Base-by-base conservation (phyloP, 768 basidiomycete species). In the Suillus lakei region DNA sequence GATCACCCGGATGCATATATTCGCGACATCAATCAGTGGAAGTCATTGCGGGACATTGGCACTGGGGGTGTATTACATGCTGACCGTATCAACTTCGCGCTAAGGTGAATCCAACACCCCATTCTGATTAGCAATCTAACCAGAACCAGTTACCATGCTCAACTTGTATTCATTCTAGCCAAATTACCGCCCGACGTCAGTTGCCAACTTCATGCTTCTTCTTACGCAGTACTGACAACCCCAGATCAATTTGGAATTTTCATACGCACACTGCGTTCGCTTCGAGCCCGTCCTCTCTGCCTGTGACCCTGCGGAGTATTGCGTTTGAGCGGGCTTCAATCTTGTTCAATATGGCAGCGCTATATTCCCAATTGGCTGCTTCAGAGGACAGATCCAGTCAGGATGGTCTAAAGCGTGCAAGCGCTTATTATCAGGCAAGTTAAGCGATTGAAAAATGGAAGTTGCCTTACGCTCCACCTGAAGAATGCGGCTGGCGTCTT, bases 351-450 rank as follows among this genome's bases (percentile, higher is more conserved):
- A 82, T 98, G 5, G 93, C 91, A 1, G 88, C 93, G 4, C 77
- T 96, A n/a, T 93, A 91, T 73, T 93, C 93, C 3, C 90, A 92
- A 62, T 81, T 98, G 34, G 96, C 90, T 0, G 82, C 83, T 4
- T 73, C 84, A 0, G 89, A 92, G 73, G 90, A 92, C 75, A 86
- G 93, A 66, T 86, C 87, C 23, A 85, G 75, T 18, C 78, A 82
- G 16, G 91, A 95, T n/a, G 95, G 95, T 5, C 89, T 98, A 61
- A 97, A 93, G 72, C 86, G 91, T 12, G 91, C 93, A 0, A 86
- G 86, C 28, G 80, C 82, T 18, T 80, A 87, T 69, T 93, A 88
- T 73, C 91, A 93, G 84, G 94, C 90, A 65, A 59, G 72, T 70
- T 44, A 15, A 48, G 7, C 39, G 58, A 21, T 28, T 59, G 18